These are phyloP conservation scores for Saccharum spontaneum DNA, from an alignment of 176 grass and related monocot genomes.

Conservation along the genomic window DNA sequence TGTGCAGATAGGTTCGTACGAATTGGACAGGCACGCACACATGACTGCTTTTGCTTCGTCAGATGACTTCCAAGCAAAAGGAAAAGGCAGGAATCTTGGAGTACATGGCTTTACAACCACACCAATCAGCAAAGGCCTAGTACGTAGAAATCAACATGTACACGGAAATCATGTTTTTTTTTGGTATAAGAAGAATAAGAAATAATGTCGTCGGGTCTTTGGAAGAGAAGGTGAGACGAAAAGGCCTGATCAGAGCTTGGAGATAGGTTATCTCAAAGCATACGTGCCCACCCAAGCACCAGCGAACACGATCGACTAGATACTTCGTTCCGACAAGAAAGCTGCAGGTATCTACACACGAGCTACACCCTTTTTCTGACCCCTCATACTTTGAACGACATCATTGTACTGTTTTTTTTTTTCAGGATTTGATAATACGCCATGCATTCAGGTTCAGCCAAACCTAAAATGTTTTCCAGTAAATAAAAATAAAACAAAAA, in stretches of 20 bases:
- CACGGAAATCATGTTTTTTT: too few relatives aligned
- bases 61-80: too few relatives aligned
- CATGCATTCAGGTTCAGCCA: neutral
- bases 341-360: slow-evolving; percentile 3
- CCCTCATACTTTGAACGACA: neutral
- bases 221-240: neutral
- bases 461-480: neutral
- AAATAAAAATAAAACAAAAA: neutral
- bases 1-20: too few relatives aligned
- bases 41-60: too few relatives aligned
- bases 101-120: too few relatives aligned
- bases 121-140: too few relatives aligned
- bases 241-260: slow-evolving; percentile 12
- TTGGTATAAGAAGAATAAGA: too few relatives aligned
- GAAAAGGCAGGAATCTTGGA: too few relatives aligned
- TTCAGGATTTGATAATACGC: neutral
- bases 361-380: neutral
- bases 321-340: slow-evolving; percentile 15
- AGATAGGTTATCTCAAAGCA: slow-evolving; percentile 36
- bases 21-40: too few relatives aligned
- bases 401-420: neutral
- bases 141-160: too few relatives aligned
- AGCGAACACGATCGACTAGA: neutral
- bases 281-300: slow-evolving; percentile 20
- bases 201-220: neutral